These are phyloP conservation scores for Lavandula angustifolia DNA, from an alignment of 257 asterid species.

Conservation along the genomic window DNA sequence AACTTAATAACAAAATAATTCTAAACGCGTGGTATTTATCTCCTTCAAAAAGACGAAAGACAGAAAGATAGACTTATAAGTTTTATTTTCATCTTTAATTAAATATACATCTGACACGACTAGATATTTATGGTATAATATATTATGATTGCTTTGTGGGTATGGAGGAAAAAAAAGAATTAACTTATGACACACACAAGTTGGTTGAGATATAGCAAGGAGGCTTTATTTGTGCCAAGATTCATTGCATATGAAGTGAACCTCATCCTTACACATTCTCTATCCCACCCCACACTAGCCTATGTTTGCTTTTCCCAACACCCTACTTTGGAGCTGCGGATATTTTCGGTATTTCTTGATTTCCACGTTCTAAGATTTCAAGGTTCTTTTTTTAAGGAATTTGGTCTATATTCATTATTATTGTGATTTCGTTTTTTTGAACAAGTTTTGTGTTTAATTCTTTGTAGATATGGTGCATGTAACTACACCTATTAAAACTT, in stretches of 20 bases:
- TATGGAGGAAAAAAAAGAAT: neutral
- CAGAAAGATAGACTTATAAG: too few relatives aligned
- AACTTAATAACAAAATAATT: too few relatives aligned
- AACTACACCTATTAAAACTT: neutral
- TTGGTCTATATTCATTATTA: neutral
- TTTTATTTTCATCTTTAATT: too few relatives aligned
- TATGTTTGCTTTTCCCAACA: conserved; percentile 32
- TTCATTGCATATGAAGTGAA: conserved; percentile 35
- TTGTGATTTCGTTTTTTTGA: neutral
- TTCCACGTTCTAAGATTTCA: neutral
- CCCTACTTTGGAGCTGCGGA: neutral
- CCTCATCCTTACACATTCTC: neutral
- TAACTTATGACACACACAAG: conserved; percentile 19
- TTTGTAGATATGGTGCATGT: neutral
- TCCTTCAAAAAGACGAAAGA: too few relatives aligned
- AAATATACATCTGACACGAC: too few relatives aligned
- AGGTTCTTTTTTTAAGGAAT: neutral
- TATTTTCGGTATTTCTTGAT: conserved; percentile 8
- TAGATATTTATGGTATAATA: too few relatives aligned
- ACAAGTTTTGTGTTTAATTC: neutral
- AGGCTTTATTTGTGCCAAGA: conserved; percentile 24
- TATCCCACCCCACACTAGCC: conserved; percentile 20
- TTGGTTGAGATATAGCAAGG: conserved; percentile 8
- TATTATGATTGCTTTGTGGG: conserved; percentile 20
- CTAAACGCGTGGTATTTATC: too few relatives aligned